Conservation (phyloP, 2,329 filamentous ascomycete genomes). For the Alternaria triticimaculans region DNA sequence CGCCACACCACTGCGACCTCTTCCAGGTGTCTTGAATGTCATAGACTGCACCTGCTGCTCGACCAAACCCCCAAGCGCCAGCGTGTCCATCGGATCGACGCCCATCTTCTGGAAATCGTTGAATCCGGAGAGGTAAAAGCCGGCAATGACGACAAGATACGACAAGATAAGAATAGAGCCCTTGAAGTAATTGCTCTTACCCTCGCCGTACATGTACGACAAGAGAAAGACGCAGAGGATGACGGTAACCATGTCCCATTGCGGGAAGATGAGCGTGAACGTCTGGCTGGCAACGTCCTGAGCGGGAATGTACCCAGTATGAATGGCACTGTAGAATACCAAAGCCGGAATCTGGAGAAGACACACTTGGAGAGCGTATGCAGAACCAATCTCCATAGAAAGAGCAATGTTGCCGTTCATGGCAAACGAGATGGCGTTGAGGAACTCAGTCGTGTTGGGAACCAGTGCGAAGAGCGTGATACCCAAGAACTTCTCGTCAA, state of each 20-base stretch:
- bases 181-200: conserved; percentile 99
- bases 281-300: conserved; percentile 66
- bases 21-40: conserved; percentile 43
- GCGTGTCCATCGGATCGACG: conserved; percentile 43
- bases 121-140: conserved; percentile 85
- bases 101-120: conserved; percentile 57
- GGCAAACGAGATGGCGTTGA: conserved; percentile 98
- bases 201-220: conserved; percentile 97
- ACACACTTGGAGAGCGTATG: conserved; percentile 95
- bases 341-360: conserved; percentile 92
- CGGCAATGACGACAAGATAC: conserved; percentile 88
- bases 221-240: conserved; percentile 95
- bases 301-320: conserved; percentile 64
- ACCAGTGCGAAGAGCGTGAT: conserved; percentile 97
- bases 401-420: conserved; percentile 99
- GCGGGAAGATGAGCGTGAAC: conserved; percentile 90
- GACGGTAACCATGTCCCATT: conserved; percentile 98
- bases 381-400: conserved; percentile 98
- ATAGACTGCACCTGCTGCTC: conserved; percentile 41
- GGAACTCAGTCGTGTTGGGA: conserved; percentile 96
- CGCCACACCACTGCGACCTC: conserved; percentile 31
- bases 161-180: conserved; percentile 92
- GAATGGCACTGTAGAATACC: conserved; percentile 86
- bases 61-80: conserved; percentile 42
- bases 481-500: conserved; percentile 96